A percentile compares a stretch with the other conserved stretches of the same genome.
phyloP scores from a whole-genome alignment of 768 basidiomycete species.

The Lactarius psammicola region DNA sequence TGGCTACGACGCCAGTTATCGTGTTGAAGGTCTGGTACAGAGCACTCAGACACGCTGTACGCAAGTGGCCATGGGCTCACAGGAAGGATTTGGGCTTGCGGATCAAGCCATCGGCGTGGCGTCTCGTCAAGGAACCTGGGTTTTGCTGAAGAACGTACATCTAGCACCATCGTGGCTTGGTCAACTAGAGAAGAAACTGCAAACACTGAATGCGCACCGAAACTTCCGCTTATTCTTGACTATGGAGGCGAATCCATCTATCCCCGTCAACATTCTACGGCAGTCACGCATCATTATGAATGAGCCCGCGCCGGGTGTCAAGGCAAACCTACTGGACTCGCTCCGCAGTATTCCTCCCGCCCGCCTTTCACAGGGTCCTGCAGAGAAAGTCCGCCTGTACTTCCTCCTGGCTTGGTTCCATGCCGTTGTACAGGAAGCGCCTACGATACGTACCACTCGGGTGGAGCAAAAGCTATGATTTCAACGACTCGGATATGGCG shows the following conservation, averaged over 20 bases:
- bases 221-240: constrained; percentile 97
- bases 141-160: constrained; percentile 96
- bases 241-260: constrained; percentile 93
- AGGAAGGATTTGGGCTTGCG: constrained; percentile 94
- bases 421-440: constrained; percentile 94
- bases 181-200: constrained; percentile 93
- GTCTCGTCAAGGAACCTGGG: constrained; percentile 93
- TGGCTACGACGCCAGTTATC: constrained; percentile 98
- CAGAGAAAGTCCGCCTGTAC: constrained; percentile 89
- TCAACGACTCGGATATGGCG: constrained; percentile 98
- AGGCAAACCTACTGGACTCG: constrained; percentile 93
- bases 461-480: constrained; percentile 96
- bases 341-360: constrained; percentile 68
- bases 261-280: constrained; percentile 94
- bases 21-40: constrained; percentile 84
- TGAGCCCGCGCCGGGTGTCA: constrained; percentile 95
- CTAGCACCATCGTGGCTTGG: constrained; percentile 94
- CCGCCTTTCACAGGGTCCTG: constrained; percentile 80
- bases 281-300: constrained; percentile 98
- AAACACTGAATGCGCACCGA: constrained; percentile 84
- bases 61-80: constrained; percentile 97
- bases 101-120: constrained; percentile 95
- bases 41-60: constrained; percentile 73
- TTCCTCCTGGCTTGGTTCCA: constrained; percentile 99
- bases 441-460: constrained; percentile 94